phyloP scores from a whole-genome alignment of 1,284 basidiomycete species.

The Earliella scabrosa region DNA sequence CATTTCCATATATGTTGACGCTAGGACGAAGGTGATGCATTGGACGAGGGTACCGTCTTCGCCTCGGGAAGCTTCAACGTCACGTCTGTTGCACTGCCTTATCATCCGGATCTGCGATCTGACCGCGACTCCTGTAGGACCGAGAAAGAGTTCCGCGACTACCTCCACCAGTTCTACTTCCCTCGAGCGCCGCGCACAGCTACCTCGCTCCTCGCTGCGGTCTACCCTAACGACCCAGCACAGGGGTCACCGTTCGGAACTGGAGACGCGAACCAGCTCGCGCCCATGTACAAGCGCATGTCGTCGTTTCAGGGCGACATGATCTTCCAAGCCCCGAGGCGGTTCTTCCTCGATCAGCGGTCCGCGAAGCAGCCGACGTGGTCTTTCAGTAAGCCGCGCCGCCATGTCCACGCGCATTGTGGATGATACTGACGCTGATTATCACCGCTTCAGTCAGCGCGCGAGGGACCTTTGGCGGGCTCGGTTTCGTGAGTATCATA shows the following conservation, averaged over 20 bases:
- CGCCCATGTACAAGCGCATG: conserved; percentile 33
- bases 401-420: not conserved
- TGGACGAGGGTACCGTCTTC: conserved; percentile 39
- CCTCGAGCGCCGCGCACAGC: conserved; percentile 4
- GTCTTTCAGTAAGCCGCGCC: conserved; percentile 44
- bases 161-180: conserved; percentile 16
- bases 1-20: not conserved
- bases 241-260: conserved; percentile 35
- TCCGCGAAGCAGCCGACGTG: conserved; percentile 48
- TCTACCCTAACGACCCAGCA: conserved; percentile 26
- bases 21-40: conserved; percentile 27
- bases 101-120: too few relatives aligned
- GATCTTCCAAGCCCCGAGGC: conserved; percentile 51
- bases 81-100: conserved; percentile 6
- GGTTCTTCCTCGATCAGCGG: conserved; percentile 30
- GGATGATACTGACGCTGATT: not conserved
- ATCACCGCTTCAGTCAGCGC: conserved; percentile 48
- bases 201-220: conserved; percentile 19
- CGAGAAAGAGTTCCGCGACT: conserved; percentile 10
- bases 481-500: not conserved
- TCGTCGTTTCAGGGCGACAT: conserved; percentile 35
- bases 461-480: conserved; percentile 28
- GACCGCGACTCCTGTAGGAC: conserved; percentile 12
- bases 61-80: conserved; percentile 23
- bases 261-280: conserved; percentile 19